phyloP scores from a whole-genome alignment of 768 basidiomycete species.

The Boletus barrowsii region DNA sequence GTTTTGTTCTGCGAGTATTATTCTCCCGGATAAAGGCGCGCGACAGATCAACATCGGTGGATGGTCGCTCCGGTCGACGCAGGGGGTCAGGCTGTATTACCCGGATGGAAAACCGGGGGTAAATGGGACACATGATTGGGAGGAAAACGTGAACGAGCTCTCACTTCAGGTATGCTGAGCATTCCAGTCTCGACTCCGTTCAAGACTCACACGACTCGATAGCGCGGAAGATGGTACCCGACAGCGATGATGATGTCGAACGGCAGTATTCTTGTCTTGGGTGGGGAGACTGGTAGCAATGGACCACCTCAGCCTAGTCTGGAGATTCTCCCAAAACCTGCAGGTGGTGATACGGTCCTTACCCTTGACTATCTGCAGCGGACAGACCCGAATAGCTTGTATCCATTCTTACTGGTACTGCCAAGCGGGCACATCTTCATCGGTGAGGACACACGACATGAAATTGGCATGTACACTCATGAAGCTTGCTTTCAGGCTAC shows the following conservation, averaged over 20 bases:
- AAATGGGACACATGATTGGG: conserved; percentile 77
- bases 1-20: conserved; percentile 72
- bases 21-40: conserved; percentile 71
- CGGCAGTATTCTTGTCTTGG: conserved; percentile 69
- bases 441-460: conserved; percentile 40
- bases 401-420: conserved; percentile 72
- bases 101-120: conserved; percentile 66
- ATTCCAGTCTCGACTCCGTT: not conserved
- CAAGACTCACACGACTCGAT: not conserved
- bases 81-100: conserved; percentile 68
- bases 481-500: conserved; percentile 45
- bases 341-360: conserved; percentile 58
- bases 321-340: conserved; percentile 67
- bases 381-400: conserved; percentile 78
- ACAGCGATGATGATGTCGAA: conserved; percentile 67
- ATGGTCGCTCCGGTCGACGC: conserved; percentile 70
- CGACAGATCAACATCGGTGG: conserved; percentile 31
- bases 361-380: conserved; percentile 64
- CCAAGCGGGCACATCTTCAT: conserved; percentile 70
- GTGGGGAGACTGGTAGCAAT: conserved; percentile 76
- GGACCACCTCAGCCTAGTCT: conserved; percentile 62
- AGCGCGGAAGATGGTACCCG: conserved; percentile 74
- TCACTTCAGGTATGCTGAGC: conserved; percentile 50
- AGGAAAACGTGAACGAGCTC: conserved; percentile 61
- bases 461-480: not conserved